A percentile compares a stretch with the other conserved stretches of the same genome.
These are phyloP conservation scores for Monilinia laxa DNA, from an alignment of 2,329 filamentous ascomycete species.

Conservation along the genomic window DNA sequence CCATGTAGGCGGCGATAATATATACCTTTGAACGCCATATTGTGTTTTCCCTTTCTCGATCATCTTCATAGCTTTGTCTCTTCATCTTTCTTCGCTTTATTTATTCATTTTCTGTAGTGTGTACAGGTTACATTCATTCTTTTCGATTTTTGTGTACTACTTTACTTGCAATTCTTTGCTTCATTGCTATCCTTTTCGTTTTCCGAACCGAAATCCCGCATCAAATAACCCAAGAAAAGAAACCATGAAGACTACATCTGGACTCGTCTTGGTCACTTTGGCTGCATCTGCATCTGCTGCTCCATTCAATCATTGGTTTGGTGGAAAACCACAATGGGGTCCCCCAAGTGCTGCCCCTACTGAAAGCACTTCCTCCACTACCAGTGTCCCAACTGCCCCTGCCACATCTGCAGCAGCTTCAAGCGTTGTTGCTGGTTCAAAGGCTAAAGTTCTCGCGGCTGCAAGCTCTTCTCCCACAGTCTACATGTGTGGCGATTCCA, in stretches of 20 bases:
- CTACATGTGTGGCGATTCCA: conserved; percentile 62
- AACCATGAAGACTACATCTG: conserved; percentile 13
- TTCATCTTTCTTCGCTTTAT: not conserved
- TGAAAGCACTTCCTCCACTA: too few relatives aligned
- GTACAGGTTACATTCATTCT: conserved; percentile 9
- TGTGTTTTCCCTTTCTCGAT: not conserved
- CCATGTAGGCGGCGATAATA: not conserved
- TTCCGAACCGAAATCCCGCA: not conserved
- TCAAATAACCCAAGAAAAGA: not conserved
- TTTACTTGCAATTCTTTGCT: not conserved
- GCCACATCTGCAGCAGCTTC: not conserved
- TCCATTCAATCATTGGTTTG: too few relatives aligned
- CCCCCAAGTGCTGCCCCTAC: too few relatives aligned
- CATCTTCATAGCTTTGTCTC: not conserved
- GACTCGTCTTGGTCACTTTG: conserved; percentile 2
- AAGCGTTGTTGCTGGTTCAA: not conserved
- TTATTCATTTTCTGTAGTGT: not conserved
- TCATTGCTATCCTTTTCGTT: not conserved
- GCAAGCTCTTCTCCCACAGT: conserved; percentile 42
- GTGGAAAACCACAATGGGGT: too few relatives aligned
- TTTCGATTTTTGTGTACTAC: not conserved
- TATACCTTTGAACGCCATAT: not conserved
- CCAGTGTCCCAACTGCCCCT: too few relatives aligned
- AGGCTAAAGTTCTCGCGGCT: not conserved
- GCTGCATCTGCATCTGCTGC: not conserved